phyloP scores from a whole-genome alignment of 306 rosid species.

The Mimosa pudica region DNA sequence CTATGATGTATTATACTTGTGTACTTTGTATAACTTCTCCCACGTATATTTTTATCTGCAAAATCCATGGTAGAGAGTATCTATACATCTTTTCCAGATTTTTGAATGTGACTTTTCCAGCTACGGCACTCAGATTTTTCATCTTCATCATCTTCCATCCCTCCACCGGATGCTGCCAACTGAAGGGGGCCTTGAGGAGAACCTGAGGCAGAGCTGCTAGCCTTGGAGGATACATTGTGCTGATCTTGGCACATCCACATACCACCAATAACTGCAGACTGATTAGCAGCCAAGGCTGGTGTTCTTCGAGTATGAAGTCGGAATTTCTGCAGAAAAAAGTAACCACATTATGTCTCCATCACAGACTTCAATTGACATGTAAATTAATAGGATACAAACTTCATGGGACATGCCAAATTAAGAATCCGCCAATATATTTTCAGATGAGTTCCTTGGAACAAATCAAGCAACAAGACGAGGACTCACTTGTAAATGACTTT shows the following conservation, averaged over 20 bases:
- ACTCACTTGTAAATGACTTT: slow-evolving; percentile 95
- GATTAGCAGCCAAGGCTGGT: slow-evolving; percentile 48
- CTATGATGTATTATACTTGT: slow-evolving; percentile 53
- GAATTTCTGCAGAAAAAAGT: slow-evolving; percentile 68
- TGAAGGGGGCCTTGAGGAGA: slow-evolving; percentile 99
- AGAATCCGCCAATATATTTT: not conserved
- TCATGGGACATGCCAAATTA: slow-evolving; percentile 28
- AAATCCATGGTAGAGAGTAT: slow-evolving; percentile 66
- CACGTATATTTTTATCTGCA: slow-evolving; percentile 72
- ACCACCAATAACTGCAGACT: slow-evolving; percentile 68
- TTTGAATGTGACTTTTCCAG: slow-evolving; percentile 71
- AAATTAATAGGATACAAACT: slow-evolving; percentile 20
- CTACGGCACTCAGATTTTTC: slow-evolving; percentile 76
- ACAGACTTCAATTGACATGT: slow-evolving; percentile 11
- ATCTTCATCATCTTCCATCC: slow-evolving; percentile 82
- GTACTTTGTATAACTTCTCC: slow-evolving; percentile 60
- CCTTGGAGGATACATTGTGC: slow-evolving; percentile 75
- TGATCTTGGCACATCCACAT: slow-evolving; percentile 80
- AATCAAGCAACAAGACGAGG: slow-evolving; percentile 20
- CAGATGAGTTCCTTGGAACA: slow-evolving; percentile 1
- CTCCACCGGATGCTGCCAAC: slow-evolving; percentile 57
- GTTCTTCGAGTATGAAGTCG: slow-evolving; percentile 87
- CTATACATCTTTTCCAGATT: slow-evolving; percentile 74
- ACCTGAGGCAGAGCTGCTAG: slow-evolving; percentile 74
- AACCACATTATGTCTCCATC: slow-evolving; percentile 6